phyloP scores from a whole-genome alignment of 164 flowering plant genomes.

The Brasenia schreberi region DNA sequence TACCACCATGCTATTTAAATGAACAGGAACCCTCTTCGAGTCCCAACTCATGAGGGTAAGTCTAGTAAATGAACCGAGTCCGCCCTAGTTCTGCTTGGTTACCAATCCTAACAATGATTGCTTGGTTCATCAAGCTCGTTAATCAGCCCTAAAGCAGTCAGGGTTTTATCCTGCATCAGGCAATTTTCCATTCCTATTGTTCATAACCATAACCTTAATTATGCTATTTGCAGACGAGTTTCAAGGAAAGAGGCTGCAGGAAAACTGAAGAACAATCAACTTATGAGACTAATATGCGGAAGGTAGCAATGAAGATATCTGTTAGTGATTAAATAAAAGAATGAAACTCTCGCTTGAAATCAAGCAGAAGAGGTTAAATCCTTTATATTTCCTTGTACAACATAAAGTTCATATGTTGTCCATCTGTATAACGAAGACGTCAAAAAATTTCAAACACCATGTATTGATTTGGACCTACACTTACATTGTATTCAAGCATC shows the following conservation, averaged over 20 bases:
- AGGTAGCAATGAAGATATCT: no score
- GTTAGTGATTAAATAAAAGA: no score
- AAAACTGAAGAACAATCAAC: conserved; percentile 21
- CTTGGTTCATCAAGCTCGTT: no score
- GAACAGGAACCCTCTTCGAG: no score
- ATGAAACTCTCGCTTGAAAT: not conserved
- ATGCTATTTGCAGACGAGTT: conserved; percentile 31
- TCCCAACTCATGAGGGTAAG: no score
- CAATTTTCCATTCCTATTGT: not conserved
- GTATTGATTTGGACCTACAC: not conserved
- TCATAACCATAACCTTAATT: not conserved
- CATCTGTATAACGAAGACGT: not conserved
- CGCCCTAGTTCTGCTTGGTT: no score
- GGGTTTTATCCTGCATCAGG: not conserved
- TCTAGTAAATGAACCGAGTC: no score
- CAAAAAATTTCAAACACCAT: not conserved
- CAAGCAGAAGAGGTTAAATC: not conserved
- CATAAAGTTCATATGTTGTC: not conserved
- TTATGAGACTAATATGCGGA: not conserved
- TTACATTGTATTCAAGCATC: not conserved
- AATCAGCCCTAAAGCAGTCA: no score
- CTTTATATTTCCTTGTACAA: not conserved
- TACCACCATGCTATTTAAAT: not conserved
- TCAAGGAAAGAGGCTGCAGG: conserved; percentile 43
- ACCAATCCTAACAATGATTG: no score